These are phyloP conservation scores for Geosiphon pyriformis DNA, from an alignment of 192 early-diverging fungal genomes.

Conservation along the genomic window DNA sequence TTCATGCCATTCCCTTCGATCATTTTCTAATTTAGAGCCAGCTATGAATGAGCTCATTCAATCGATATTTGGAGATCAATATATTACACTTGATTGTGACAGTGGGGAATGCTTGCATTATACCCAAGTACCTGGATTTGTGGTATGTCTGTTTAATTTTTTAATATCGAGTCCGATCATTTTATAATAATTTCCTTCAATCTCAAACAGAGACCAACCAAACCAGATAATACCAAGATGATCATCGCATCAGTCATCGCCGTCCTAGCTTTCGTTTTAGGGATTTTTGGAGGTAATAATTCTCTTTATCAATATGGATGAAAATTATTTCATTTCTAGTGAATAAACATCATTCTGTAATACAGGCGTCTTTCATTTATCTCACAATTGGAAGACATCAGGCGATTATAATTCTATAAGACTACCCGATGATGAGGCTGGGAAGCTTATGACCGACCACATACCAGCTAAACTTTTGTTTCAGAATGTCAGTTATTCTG, in stretches of 20 bases:
- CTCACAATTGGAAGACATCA: constrained; percentile 18
- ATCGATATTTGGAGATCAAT: constrained; percentile 74
- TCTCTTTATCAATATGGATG: constrained; percentile 32
- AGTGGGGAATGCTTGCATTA: constrained; percentile 87
- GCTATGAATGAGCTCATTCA: constrained; percentile 82
- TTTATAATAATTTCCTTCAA: neutral
- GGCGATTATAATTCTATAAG: constrained; percentile 30
- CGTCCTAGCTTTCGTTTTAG: constrained; percentile 36
- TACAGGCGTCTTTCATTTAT: constrained; percentile 7
- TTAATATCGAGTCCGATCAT: neutral
- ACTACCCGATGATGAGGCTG: constrained; percentile 52
- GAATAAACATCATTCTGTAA: neutral
- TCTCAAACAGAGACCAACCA: constrained; percentile 39
- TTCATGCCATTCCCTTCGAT: constrained; percentile 1
- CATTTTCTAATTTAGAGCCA: constrained; percentile 44
- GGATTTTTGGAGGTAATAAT: constrained; percentile 27
- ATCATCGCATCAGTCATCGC: constrained; percentile 38
- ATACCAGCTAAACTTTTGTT: constrained; percentile 63
- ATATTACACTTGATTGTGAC: constrained; percentile 71
- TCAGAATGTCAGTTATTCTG: constrained; percentile 53
- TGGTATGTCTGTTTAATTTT: constrained; percentile 9
- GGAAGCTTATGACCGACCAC: constrained; percentile 70
- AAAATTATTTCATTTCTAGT: constrained; percentile 6
- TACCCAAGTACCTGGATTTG: constrained; percentile 77
- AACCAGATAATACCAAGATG: constrained; percentile 32